Base-by-base conservation (phyloP, 176 grass and related monocot species). In the Oryza punctata region DNA sequence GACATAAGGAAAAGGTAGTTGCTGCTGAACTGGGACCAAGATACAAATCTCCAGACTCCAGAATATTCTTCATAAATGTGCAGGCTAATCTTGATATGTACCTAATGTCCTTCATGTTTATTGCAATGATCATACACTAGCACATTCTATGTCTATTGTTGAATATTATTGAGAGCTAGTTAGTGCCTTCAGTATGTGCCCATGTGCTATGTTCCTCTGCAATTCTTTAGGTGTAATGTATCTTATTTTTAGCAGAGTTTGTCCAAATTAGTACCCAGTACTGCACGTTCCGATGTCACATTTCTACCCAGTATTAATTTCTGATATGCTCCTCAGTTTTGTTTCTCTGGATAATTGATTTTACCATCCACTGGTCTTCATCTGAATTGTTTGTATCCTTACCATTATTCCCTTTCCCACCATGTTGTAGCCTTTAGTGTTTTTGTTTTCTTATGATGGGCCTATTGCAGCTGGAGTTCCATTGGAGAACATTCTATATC, bases 401-500 rank as follows among this genome's bases (percentile, higher is more conserved):
- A n/a, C n/a, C n/a, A n/a, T n/a, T n/a, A n/a, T n/a, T n/a, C n/a
- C n/a, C n/a, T 16, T 40, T 75, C 13, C 6, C 29, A 15, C 18
- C 3, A 40, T 10, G 43, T 26, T 27, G 23, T 63, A 75, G 52
- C 33, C 26, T 68, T 72, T 32, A 8, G 54, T 10, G 64, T 70
- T 65, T 46, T 6, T 6, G n/a, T n/a, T 21, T 38, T 86, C 14
- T 87, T 49, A 60, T 65, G 59, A 69, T 87, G 32, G 35, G 29
- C 72, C 78, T 76, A 18, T 69, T 83, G 57, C 82, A 97, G 95
- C 93, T 75, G 89, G 91, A 45, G 73, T 95, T 88, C 85, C 87
- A 2, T 76, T 93, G 61, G 96, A 95, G 73, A 95, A 98, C 29
- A 98, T 98, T 86, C 85, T 98, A 7, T 98, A 98, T 84, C 92